Conservation (phyloP, 352 stramenopile species). For the Globisporangium yorkense region DNA sequence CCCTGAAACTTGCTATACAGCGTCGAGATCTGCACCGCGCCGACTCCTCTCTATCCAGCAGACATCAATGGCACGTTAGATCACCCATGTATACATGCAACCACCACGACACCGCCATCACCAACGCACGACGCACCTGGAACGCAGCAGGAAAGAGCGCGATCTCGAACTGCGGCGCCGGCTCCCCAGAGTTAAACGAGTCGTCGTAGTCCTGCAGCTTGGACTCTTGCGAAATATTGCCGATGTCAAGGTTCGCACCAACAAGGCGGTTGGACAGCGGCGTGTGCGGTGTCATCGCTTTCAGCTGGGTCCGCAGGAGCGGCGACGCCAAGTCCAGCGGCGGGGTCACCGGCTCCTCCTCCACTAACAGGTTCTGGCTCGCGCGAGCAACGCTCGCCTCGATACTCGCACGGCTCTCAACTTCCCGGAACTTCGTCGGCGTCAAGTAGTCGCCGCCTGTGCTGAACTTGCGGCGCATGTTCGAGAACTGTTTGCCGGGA, state of each 20-base stretch:
- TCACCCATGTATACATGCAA: not conserved
- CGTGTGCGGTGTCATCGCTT: slow-evolving; percentile 79
- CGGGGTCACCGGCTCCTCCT: slow-evolving; percentile 56
- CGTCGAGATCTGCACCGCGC: slow-evolving; percentile 77
- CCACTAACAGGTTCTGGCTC: slow-evolving; percentile 26
- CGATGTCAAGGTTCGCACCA: slow-evolving; percentile 65
- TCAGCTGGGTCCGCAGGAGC: slow-evolving; percentile 71
- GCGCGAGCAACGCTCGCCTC: slow-evolving; percentile 26
- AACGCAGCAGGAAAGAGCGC: slow-evolving; percentile 65
- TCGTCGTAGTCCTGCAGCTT: slow-evolving; percentile 66
- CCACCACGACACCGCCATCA: not conserved
- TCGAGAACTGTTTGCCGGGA: slow-evolving; percentile 23
- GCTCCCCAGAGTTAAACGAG: slow-evolving; percentile 53
- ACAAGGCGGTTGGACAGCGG: slow-evolving; percentile 81
- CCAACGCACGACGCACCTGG: slow-evolving; percentile 32
- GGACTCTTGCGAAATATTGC: slow-evolving; percentile 61
- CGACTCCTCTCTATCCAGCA: slow-evolving; percentile 46
- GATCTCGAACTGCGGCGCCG: slow-evolving; percentile 67
- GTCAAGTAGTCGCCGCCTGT: slow-evolving; percentile 39
- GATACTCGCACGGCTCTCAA: slow-evolving; percentile 22
- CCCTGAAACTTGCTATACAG: slow-evolving; percentile 85
- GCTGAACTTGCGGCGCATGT: slow-evolving; percentile 67
- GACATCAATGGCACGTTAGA: slow-evolving; percentile 1
- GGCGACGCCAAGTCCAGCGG: slow-evolving; percentile 71
- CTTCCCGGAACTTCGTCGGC: slow-evolving; percentile 22